Conservation (phyloP, 2,329 filamentous ascomycete species). For the Cryphonectria parasitica region DNA sequence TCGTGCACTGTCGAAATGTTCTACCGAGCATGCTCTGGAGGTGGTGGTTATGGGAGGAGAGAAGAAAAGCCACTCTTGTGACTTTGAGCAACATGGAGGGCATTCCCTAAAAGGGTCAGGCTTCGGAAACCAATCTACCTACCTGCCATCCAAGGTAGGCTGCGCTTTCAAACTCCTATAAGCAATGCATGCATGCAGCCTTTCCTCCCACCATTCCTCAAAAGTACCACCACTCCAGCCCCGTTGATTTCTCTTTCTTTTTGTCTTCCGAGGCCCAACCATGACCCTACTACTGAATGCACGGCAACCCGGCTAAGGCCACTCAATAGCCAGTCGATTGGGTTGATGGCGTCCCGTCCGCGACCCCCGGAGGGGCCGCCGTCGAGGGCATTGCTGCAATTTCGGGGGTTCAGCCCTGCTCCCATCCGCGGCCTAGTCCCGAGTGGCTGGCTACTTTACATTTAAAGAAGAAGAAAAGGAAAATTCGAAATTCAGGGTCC, state of each 20-base stretch:
- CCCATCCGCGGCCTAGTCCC: background rate
- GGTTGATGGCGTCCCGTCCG: background rate
- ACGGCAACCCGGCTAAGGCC: background rate
- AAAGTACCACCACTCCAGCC: background rate
- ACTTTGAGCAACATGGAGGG: background rate
- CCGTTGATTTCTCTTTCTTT: background rate
- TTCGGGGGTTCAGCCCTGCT: background rate
- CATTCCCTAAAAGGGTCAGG: background rate
- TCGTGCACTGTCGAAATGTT: background rate
- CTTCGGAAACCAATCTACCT: background rate
- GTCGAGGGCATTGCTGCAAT: background rate
- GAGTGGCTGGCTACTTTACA: background rate
- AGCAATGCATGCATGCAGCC: background rate
- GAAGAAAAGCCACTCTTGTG: background rate
- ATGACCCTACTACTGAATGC: background rate
- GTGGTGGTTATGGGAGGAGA: background rate
- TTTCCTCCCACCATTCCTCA: background rate
- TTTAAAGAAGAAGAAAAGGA: background rate
- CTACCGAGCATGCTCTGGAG: no score
- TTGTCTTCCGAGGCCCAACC: background rate
- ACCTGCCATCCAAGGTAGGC: background rate
- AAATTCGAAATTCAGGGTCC: slow-evolving; percentile 1
- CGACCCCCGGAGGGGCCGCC: background rate
- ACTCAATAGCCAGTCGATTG: background rate
- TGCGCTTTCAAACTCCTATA: background rate